Percentiles rank a stretch among this genome's conserved stretches.
phyloP scores from a whole-genome alignment of 1,284 basidiomycete genomes.

The Malassezia dermatis region DNA sequence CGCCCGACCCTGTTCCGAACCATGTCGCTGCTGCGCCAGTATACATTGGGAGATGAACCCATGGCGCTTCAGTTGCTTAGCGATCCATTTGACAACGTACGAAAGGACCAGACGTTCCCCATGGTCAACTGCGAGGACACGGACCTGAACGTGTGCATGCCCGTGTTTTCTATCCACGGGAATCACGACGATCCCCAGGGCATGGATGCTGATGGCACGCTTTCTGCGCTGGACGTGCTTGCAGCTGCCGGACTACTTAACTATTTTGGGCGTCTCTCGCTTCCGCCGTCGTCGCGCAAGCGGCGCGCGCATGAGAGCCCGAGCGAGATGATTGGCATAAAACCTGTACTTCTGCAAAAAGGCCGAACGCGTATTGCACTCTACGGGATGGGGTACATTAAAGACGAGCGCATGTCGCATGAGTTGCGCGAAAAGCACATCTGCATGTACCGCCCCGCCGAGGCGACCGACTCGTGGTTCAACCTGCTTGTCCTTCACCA shows the following conservation, averaged over 20 bases:
- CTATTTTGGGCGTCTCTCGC: conserved; percentile 79
- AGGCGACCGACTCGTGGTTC: conserved; percentile 72
- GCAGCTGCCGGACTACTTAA: conserved; percentile 88
- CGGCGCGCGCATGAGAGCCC: conserved; percentile 34
- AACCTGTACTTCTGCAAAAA: conserved; percentile 79
- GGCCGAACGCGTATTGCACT: conserved; percentile 74
- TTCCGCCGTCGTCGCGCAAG: conserved; percentile 39
- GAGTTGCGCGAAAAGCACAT: conserved; percentile 87
- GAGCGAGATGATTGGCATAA: conserved; percentile 69
- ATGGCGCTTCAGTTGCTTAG: conserved; percentile 80
- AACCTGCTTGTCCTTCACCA: conserved; percentile 89
- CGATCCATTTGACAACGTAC: conserved; percentile 67
- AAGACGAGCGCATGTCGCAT: conserved; percentile 89
- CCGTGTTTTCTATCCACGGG: conserved; percentile 96
- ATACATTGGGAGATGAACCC: conserved; percentile 75
- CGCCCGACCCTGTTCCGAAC: conserved; percentile 63
- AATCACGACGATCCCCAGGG: conserved; percentile 99
- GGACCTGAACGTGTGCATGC: conserved; percentile 85
- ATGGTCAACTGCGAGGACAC: conserved; percentile 94
- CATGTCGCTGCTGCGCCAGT: conserved; percentile 80
- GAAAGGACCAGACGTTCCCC: conserved; percentile 56
- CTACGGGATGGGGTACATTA: conserved; percentile 93
- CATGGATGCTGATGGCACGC: conserved; percentile 70
- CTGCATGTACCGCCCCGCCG: conserved; percentile 83
- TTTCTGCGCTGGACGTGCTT: conserved; percentile 87